phyloP scores from a whole-genome alignment of 2,329 filamentous ascomycete species.

The Phialophora macrospora region DNA sequence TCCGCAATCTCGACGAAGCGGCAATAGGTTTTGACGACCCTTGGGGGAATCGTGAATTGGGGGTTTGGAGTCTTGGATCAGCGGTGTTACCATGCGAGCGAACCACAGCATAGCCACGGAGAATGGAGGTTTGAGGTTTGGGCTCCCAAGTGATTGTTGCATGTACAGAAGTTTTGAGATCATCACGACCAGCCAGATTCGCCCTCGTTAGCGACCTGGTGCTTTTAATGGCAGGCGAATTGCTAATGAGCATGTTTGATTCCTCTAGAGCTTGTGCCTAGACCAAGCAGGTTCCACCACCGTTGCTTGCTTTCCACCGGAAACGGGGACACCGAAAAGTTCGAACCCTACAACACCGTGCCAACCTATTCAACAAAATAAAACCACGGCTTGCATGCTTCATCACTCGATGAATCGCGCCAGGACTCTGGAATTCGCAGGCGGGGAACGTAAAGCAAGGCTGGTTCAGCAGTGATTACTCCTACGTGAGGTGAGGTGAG shows the following conservation, averaged over 20 bases:
- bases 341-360: no score
- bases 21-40: not conserved
- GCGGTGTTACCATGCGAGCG: slow-evolving; percentile 6
- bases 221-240: not conserved
- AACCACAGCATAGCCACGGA: slow-evolving; percentile 7
- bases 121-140: not conserved
- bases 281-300: not conserved
- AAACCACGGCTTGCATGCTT: no score
- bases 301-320: not conserved
- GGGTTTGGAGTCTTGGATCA: slow-evolving; percentile 2
- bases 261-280: not conserved
- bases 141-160: not conserved
- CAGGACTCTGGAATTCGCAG: no score
- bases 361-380: no score
- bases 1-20: not conserved
- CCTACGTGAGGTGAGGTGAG: no score
- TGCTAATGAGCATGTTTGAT: not conserved
- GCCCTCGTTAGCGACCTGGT: not conserved
- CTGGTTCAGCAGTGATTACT: no score
- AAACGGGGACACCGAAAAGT: no score
- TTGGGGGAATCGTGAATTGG: not conserved
- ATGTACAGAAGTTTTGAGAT: slow-evolving; percentile 8
- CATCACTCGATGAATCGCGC: no score
- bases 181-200: not conserved
- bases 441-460: no score